Evolutionary conservation across 106 monocot species (phyloP).

Genomic region (Acorus gramineus): DNA sequence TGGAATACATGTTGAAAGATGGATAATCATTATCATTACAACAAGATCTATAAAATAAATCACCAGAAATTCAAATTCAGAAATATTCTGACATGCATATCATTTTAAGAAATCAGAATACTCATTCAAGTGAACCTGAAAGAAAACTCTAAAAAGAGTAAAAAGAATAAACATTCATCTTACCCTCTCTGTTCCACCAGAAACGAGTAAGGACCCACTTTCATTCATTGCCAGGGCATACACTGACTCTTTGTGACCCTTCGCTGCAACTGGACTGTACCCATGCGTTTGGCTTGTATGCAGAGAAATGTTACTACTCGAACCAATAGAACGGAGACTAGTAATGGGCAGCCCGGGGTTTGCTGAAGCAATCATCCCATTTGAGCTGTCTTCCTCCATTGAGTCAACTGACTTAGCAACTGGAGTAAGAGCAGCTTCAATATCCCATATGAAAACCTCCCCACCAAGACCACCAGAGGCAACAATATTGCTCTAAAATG

Average conservation of each 20-base stretch:
- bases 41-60: too few species aligned
- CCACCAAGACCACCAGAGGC: constrained; percentile 96
- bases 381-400: constrained; percentile 56
- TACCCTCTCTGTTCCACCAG: constrained; percentile 98
- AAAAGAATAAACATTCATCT: neutral
- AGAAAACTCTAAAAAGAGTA: neutral
- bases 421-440: constrained; percentile 78
- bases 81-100: neutral
- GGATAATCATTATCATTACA: neutral
- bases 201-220: constrained; percentile 75
- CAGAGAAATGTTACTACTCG: constrained; percentile 41
- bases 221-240: constrained; percentile 99
- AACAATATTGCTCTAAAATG: constrained; percentile 85
- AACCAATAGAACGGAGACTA: constrained; percentile 48
- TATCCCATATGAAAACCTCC: constrained; percentile 97
- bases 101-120: neutral
- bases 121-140: neutral
- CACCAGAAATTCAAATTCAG: too few species aligned
- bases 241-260: constrained; percentile 95
- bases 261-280: constrained; percentile 70
- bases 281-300: constrained; percentile 47
- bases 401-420: constrained; percentile 56
- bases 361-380: constrained; percentile 40
- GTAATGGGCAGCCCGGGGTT: constrained; percentile 53
- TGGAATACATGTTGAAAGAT: neutral